Evolutionary conservation across 305 asterid species (phyloP), one percentile per base, ranked within the genome.

Genomic region (Nicotiana rustica): DNA sequence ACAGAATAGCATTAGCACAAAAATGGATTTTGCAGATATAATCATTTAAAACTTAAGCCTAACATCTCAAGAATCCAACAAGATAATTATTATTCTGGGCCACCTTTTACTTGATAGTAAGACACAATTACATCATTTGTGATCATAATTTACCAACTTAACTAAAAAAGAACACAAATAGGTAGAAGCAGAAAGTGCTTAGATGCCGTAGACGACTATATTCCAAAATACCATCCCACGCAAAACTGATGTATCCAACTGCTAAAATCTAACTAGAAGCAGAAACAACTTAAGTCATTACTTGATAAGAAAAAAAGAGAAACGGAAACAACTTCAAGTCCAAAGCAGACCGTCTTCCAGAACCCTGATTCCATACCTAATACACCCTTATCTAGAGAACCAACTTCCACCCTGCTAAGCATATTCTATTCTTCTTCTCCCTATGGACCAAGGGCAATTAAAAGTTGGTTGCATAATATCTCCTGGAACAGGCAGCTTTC

Each of bases 31-130:
- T 55, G 49, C 80, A 76, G 66, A 55, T 76, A 55, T 76, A 31
- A 73, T 49, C 41, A 55, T 0, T 55, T 14, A 1, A 75, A 75
- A 14, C 25, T 49, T 6, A 14, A 73, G 15, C 44, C 61, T 49
- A 75, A 52, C 79, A 75, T 75, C 25, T 49, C 8, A 14, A 75
- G 64, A 75, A 75, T 49, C 79, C 64, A 75, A 75, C 64, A 52
- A 75, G 29, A 73, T 25, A 52, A 8, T 25, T 52, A 52, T 52
- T 25, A 14, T 52, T 75, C 25, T 25, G 47, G 25, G 55, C 61
- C 55, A 75, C 64, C 41, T 36, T 68, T 49, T 36, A 68, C 71
- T 8, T 36, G 76, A 68, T 68, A 9, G 76, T 68, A 36, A 17
- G 4, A 17, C 55, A 69, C 3, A 70, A 44, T 44, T 71, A 71